phyloP scores from a whole-genome alignment of 75 land plant genomes.

The Isoetes taiwanensis region DNA sequence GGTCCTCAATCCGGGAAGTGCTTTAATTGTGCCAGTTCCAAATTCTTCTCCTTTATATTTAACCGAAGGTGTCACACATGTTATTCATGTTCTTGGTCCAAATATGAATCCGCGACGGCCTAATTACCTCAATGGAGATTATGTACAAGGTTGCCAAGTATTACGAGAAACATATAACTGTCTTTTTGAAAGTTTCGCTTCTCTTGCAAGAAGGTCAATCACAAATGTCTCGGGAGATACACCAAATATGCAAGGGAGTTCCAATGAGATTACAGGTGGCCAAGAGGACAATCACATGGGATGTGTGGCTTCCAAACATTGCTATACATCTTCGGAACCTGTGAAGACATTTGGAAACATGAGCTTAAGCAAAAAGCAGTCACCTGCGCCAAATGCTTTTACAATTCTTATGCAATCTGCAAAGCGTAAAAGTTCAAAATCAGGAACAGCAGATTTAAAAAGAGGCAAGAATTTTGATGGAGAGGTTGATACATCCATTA shows the following conservation, averaged over 20 bases:
- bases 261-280: too few relatives aligned
- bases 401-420: constrained; percentile 32
- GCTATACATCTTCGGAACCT: too few relatives aligned
- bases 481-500: too few relatives aligned
- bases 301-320: too few relatives aligned
- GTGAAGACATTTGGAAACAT: too few relatives aligned
- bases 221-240: too few relatives aligned
- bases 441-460: background rate
- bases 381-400: constrained; percentile 21
- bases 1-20: constrained; percentile 48
- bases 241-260: too few relatives aligned
- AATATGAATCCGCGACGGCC: constrained; percentile 96
- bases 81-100: constrained; percentile 92
- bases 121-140: constrained; percentile 58
- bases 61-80: constrained; percentile 80
- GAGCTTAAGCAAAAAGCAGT: background rate
- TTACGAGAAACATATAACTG: constrained; percentile 51
- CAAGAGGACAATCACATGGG: too few relatives aligned
- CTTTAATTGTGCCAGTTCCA: constrained; percentile 68
- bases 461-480: background rate
- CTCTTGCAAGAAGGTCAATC: too few relatives aligned
- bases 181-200: constrained; percentile 52
- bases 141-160: constrained; percentile 49
- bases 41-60: constrained; percentile 38
- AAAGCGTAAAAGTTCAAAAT: constrained; percentile 11